phyloP scores from a whole-genome alignment of 169 alveolate genomes.

The Plasmodium vivax region DNA sequence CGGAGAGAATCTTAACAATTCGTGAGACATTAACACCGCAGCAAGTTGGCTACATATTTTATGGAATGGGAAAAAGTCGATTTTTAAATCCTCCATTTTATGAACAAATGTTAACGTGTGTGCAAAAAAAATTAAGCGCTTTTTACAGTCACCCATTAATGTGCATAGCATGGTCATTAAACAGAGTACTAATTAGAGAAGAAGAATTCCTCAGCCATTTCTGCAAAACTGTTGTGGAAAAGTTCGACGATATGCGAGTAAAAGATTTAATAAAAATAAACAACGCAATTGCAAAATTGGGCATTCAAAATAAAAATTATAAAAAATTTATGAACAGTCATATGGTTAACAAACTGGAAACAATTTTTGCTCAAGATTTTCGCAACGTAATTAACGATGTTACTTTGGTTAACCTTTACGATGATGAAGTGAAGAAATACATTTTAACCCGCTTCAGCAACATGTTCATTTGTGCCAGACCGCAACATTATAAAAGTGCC shows the following conservation, averaged over 20 bases:
- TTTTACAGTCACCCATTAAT: conserved; percentile 86
- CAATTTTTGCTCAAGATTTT: conserved; percentile 84
- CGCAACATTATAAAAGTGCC: conserved; percentile 85
- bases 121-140: conserved; percentile 74
- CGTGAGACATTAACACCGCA: conserved; percentile 84
- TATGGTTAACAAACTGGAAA: conserved; percentile 78
- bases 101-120: conserved; percentile 70
- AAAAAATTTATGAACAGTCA: conserved; percentile 73
- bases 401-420: conserved; percentile 81
- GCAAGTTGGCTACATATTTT: conserved; percentile 87
- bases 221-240: conserved; percentile 74
- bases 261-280: conserved; percentile 83
- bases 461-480: conserved; percentile 86
- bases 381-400: conserved; percentile 83
- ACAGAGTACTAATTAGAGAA: conserved; percentile 78
- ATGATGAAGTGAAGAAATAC: conserved; percentile 79
- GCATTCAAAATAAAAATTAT: conserved; percentile 73
- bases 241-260: conserved; percentile 78
- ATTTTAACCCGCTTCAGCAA: conserved; percentile 84
- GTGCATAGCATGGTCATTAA: conserved; percentile 88
- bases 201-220: conserved; percentile 32
- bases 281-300: conserved; percentile 77
- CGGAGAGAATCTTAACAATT: conserved; percentile 79
- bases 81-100: conserved; percentile 80
- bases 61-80: conserved; percentile 88